A percentile compares a stretch with the other conserved stretches of the same genome.
phyloP scores from a whole-genome alignment of 306 rosid species.

The Hippophae tibetana region DNA sequence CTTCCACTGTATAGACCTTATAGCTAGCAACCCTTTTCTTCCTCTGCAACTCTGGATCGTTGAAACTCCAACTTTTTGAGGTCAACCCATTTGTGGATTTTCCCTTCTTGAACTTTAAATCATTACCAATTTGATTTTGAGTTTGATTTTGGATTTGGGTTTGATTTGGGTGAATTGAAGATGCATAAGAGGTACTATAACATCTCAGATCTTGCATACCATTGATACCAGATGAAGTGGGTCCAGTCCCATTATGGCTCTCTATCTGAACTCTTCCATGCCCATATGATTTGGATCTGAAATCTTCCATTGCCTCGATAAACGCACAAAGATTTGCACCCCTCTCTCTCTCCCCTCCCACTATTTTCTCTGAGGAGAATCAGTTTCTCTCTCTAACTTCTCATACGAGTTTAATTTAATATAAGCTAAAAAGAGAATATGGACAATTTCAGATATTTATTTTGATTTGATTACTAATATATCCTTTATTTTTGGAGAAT shows the following conservation, averaged over 20 bases:
- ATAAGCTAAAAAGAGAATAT: too few relatives aligned
- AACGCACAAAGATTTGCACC: too few relatives aligned
- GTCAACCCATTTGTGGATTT: constrained; percentile 44
- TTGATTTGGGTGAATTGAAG: too few relatives aligned
- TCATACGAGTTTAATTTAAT: too few relatives aligned
- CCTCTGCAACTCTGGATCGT: constrained; percentile 84
- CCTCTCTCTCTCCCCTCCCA: too few relatives aligned
- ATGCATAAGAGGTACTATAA: constrained; percentile 43
- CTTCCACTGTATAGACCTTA: constrained; percentile 83
- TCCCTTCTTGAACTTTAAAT: constrained; percentile 53
- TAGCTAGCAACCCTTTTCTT: constrained; percentile 81
- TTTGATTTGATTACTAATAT: too few relatives aligned
- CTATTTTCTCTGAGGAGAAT: too few relatives aligned
- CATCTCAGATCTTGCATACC: constrained; percentile 35
- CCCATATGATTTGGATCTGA: constrained; percentile 50
- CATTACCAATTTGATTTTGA: constrained; percentile 38
- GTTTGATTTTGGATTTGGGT: constrained; percentile 6
- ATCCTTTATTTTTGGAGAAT: too few relatives aligned
- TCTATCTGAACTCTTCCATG: constrained; percentile 59
- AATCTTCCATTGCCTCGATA: constrained; percentile 44
- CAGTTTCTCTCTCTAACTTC: too few relatives aligned
- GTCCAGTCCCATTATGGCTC: constrained; percentile 47
- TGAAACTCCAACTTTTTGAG: constrained; percentile 40
- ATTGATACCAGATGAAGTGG: neutral
- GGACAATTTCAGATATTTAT: too few relatives aligned